Evolutionary conservation across 306 rosid genomes (phyloP).

Genomic region (Dalbergia oliveri): DNA sequence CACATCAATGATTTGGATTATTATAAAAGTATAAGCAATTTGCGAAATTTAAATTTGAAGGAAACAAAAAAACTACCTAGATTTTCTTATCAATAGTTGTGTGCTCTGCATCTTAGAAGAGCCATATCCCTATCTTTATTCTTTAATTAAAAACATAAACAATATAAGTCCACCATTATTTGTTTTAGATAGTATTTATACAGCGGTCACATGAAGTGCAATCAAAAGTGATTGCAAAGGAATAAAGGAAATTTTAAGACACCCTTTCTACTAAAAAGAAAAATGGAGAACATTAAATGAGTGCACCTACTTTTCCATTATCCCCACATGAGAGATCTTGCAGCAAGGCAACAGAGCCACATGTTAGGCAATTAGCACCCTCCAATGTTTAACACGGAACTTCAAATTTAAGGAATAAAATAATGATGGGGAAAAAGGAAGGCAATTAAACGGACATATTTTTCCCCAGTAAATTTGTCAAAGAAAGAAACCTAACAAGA

Average conservation of each 20-base stretch:
- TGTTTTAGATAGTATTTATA: not conserved
- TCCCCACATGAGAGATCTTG: slow-evolving; percentile 29
- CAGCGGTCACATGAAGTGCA: not conserved
- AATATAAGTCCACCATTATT: not conserved
- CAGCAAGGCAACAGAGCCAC: slow-evolving; percentile 11
- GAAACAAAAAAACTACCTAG: not conserved
- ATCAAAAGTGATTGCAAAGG: slow-evolving; percentile 17
- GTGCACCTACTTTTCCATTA: slow-evolving; percentile 29
- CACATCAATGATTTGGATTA: not conserved
- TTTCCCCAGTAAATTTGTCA: slow-evolving; percentile 15
- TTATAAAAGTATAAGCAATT: not conserved
- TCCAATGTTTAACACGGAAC: slow-evolving; percentile 20
- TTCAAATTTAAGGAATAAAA: slow-evolving; percentile 12
- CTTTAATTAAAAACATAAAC: not conserved
- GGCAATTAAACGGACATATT: slow-evolving; percentile 28
- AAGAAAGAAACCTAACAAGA: not conserved
- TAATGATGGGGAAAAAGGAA: slow-evolving; percentile 12
- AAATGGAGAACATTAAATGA: slow-evolving; percentile 23
- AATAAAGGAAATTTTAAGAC: not conserved
- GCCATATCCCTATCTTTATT: slow-evolving; percentile 1
- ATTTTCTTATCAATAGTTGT: not conserved
- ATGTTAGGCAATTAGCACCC: slow-evolving; percentile 23
- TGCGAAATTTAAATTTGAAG: not conserved
- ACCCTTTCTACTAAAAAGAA: slow-evolving; percentile 16
- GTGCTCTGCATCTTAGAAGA: not conserved